Evolutionary conservation across 495 filamentous ascomycete genomes (phyloP).

Genomic region (Xylaria venustula): DNA sequence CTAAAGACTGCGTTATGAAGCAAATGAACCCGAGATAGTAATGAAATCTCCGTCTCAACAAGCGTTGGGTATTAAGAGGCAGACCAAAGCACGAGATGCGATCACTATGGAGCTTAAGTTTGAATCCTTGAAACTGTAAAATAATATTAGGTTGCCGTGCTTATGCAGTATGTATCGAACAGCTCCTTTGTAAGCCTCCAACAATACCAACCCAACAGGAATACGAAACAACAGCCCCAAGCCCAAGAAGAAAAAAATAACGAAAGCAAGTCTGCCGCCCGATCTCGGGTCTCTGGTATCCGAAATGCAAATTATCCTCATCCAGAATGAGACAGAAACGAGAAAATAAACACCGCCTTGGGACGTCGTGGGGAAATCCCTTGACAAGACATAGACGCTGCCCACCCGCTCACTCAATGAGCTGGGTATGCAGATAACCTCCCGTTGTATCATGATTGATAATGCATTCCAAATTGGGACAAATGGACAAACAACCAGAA

Average conservation of each 20-base stretch:
- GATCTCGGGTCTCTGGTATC: background rate
- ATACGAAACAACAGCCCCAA: background rate
- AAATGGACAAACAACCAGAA: background rate
- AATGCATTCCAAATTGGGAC: background rate
- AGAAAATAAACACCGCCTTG: background rate
- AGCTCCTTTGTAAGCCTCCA: background rate
- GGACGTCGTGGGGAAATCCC: background rate
- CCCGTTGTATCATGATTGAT: conserved; percentile 1
- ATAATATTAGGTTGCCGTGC: conserved; percentile 1
- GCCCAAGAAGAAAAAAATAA: background rate
- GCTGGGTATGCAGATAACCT: conserved; percentile 7
- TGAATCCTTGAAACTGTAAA: background rate
- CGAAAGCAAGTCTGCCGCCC: background rate
- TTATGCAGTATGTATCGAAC: background rate
- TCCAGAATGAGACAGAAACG: conserved; percentile 3
- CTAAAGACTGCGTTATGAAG: too few relatives aligned
- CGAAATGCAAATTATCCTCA: conserved; percentile 13
- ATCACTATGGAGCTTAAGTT: background rate
- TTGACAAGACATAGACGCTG: background rate
- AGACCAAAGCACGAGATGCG: too few relatives aligned
- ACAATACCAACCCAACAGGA: background rate
- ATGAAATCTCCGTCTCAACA: too few relatives aligned
- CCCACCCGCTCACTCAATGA: conserved; percentile 7
- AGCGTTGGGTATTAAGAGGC: too few relatives aligned
- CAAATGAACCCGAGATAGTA: too few relatives aligned